Conservation (phyloP, 768 basidiomycete genomes). For the Dentipellis sp. region DNA sequence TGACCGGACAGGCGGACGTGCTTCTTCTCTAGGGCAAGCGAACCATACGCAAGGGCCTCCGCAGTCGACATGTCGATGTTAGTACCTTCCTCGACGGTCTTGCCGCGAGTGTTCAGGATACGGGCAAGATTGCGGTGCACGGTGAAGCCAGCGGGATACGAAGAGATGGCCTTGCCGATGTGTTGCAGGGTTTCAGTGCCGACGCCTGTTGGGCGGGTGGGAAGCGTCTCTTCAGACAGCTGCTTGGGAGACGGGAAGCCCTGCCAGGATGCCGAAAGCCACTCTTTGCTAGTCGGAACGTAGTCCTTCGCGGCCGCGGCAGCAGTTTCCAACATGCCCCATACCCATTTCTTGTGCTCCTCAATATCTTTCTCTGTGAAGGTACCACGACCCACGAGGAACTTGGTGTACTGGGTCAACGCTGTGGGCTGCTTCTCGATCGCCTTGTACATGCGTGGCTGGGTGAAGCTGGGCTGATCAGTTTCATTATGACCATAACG, state of each 20-base stretch:
- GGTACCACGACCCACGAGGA: constrained; percentile 81
- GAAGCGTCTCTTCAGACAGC: constrained; percentile 85
- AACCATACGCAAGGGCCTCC: constrained; percentile 93
- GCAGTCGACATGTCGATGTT: constrained; percentile 99
- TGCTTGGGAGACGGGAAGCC: constrained; percentile 98
- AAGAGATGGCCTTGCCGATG: constrained; percentile 81
- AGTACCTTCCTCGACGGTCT: constrained; percentile 82
- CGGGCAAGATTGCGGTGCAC: constrained; percentile 91
- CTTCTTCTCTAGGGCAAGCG: constrained; percentile 85
- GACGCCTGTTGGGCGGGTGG: constrained; percentile 82
- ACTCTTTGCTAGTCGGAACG: constrained; percentile 88
- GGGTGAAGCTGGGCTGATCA: constrained; percentile 97
- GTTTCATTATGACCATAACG: constrained; percentile 99
- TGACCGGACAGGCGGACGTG: constrained; percentile 96
- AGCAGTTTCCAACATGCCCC: constrained; percentile 97
- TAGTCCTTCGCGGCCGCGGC: constrained; percentile 94
- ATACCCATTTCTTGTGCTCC: constrained; percentile 99
- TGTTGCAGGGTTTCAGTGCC: constrained; percentile 68
- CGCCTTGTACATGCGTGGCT: constrained; percentile 97
- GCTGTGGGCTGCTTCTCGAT: constrained; percentile 92
- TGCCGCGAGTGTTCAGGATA: constrained; percentile 80
- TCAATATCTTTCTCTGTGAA: constrained; percentile 96
- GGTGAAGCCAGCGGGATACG: constrained; percentile 76
- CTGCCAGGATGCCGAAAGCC: constrained; percentile 97
- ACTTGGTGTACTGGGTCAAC: constrained; percentile 86